Base-by-base conservation (phyloP, 306 rosid species). In the Erythrophleum fordii region DNA sequence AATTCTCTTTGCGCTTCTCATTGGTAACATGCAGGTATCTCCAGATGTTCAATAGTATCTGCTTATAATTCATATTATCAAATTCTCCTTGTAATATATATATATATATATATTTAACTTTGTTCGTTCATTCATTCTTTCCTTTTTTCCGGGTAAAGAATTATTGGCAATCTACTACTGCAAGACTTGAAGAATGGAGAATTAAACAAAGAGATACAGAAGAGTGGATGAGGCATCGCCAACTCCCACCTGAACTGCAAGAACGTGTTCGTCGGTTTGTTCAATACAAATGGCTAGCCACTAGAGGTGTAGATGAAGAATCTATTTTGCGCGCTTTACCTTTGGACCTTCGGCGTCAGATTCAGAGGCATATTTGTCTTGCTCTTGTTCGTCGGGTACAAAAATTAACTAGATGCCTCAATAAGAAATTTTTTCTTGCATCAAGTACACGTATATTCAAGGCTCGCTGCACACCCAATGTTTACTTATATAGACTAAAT, bases 171-270 rank as follows among this genome's bases (percentile, higher is more conserved):
- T 93, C 99, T 73, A 64, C 92, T 26, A 75, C 94, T 25, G 91
- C 91, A 60, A 95, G 97, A 85, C 88, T 95, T 75, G 99, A 95
- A 80, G 91, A 95, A 52, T 95, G 98, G 98, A 87, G 98, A 77
- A 88, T 93, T 8, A 93, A 37, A 77, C 90, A 90, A 65, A 90
- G 91, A 76, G 98, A 95, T 51, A 95, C 97, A 37, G 97, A 95
- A 87, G 97, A 93, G 86, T 95, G 99, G 98, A 95, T 91, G 99
- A 90, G 90, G 84, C 96, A 95, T 41, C 94, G 99, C 14, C 99
- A 93, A 68, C 92, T 95, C 17, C 98, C 98, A 4, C 85, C 77
- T 2, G 91, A 91, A 39, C 69, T 93, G 52, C 97, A 95, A 76
- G 87, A 93, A 37, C 91, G 94, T 4, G 90, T 95, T 46, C 98